A percentile compares a stretch with the other conserved stretches of the same genome.
Evolutionary conservation across 768 basidiomycete genomes (phyloP).

Genomic region (Mrakia blollopis): DNA sequence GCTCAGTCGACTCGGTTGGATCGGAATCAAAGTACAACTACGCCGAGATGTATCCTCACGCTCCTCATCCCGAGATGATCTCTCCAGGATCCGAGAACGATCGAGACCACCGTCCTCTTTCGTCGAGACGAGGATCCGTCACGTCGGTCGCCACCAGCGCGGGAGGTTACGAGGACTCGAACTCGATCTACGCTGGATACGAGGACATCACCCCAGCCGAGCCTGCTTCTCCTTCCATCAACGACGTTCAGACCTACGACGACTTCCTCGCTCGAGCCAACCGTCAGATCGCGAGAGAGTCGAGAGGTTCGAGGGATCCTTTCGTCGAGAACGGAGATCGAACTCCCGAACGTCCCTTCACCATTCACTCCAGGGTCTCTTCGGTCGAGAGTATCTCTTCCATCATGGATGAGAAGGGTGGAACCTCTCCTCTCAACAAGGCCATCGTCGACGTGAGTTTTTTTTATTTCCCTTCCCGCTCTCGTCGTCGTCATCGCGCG

Average conservation of each 20-base stretch:
- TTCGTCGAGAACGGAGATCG: constrained; percentile 59
- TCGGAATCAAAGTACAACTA: constrained; percentile 27
- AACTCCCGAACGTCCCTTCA: constrained; percentile 70
- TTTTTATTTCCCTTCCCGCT: not conserved
- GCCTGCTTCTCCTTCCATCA: constrained; percentile 18
- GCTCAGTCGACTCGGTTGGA: constrained; percentile 30
- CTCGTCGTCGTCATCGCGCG: too few relatives aligned
- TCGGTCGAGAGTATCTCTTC: constrained; percentile 89
- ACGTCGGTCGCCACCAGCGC: constrained; percentile 40
- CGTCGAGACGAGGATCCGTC: constrained; percentile 30
- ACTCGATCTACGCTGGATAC: constrained; percentile 40
- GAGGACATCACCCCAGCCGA: constrained; percentile 33
- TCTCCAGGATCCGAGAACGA: constrained; percentile 24
- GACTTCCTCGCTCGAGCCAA: constrained; percentile 84
- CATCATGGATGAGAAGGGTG: constrained; percentile 83
- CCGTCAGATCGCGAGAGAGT: constrained; percentile 71
- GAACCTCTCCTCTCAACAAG: constrained; percentile 81
- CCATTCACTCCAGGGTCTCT: constrained; percentile 67
- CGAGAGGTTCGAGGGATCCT: constrained; percentile 65
- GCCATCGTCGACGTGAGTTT: constrained; percentile 72
- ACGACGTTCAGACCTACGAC: constrained; percentile 53
- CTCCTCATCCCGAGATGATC: constrained; percentile 25
- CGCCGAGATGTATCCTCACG: constrained; percentile 32
- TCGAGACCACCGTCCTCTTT: not conserved
- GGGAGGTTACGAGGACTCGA: constrained; percentile 57